These are phyloP conservation scores for Platanthera zijinensis DNA, from an alignment of 106 monocot genomes.

Conservation along the genomic window DNA sequence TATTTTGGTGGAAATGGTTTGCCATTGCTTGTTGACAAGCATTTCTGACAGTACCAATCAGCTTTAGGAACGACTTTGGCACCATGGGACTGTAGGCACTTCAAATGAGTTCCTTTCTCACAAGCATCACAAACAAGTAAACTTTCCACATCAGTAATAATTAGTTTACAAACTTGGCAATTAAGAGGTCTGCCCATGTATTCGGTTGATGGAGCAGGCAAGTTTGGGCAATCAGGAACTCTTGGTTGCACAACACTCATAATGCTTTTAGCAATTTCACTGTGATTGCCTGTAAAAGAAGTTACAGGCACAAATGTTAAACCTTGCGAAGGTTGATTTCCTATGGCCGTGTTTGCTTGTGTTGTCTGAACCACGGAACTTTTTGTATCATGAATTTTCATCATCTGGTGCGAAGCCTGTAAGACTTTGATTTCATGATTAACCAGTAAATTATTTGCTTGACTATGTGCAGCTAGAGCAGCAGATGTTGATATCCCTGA, in stretches of 20 bases:
- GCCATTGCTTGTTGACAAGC: constrained; percentile 67
- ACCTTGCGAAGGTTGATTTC: constrained; percentile 35
- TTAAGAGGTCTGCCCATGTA: constrained; percentile 50
- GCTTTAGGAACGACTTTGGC: constrained; percentile 54
- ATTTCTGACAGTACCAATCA: constrained; percentile 93
- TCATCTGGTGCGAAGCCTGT: constrained; percentile 18
- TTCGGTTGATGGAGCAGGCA: constrained; percentile 64
- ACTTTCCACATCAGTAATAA: constrained; percentile 66
- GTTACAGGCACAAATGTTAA: constrained; percentile 27
- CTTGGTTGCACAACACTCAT: constrained; percentile 54
- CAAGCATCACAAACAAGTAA: constrained; percentile 91
- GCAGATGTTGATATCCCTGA: constrained; percentile 26
- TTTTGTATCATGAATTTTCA: constrained; percentile 26
- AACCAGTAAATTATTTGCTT: constrained; percentile 18
- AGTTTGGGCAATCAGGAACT: constrained; percentile 41
- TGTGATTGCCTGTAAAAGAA: constrained; percentile 34
- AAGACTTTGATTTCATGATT: constrained; percentile 13
- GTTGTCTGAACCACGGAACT: constrained; percentile 15
- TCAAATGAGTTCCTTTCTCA: constrained; percentile 88
- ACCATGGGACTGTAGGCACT: constrained; percentile 56
- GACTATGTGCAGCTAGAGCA: constrained; percentile 13
- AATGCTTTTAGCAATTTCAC: constrained; percentile 70
- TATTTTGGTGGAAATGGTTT: constrained; percentile 91
- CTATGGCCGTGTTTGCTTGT: constrained; percentile 27
- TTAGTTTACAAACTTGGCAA: constrained; percentile 71